A percentile compares a stretch with the other conserved stretches of the same genome.
Conservation (phyloP, 1,139 yeast species). For the Saccharomyces hybrid region DNA sequence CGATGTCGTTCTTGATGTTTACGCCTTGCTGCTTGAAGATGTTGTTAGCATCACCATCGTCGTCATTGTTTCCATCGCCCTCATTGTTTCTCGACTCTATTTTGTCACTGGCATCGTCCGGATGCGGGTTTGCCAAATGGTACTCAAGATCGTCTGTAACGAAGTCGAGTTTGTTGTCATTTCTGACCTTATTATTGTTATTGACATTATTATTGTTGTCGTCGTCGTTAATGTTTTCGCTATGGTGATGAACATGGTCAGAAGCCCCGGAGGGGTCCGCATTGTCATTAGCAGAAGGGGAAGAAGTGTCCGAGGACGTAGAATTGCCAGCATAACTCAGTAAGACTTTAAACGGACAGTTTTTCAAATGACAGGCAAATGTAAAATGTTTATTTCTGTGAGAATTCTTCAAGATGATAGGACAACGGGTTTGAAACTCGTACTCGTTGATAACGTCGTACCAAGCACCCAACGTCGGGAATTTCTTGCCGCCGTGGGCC, state of each 20-base stretch:
- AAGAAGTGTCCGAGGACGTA: neutral
- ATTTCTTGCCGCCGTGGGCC: constrained; percentile 21
- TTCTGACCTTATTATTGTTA: neutral
- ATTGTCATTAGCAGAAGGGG: neutral
- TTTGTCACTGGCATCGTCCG: neutral
- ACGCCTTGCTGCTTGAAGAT: constrained; percentile 2
- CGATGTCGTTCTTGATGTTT: constrained; percentile 5
- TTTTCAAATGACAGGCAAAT: constrained; percentile 30
- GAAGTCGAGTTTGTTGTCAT: neutral
- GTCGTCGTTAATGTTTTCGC: neutral
- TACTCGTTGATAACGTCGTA: constrained; percentile 31
- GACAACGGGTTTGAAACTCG: constrained; percentile 31
- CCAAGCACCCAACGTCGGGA: constrained; percentile 29
- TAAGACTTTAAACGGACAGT: constrained; percentile 29
- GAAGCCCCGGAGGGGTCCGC: neutral
- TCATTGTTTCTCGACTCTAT: neutral
- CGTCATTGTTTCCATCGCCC: neutral
- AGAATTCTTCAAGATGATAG: constrained; percentile 31
- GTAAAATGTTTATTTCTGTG: constrained; percentile 32
- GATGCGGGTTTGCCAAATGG: neutral
- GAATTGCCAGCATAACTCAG: constrained; percentile 24
- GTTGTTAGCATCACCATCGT: neutral
- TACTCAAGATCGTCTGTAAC: neutral
- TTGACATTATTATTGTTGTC: neutral
- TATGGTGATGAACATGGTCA: neutral